phyloP scores from a whole-genome alignment of 2,329 filamentous ascomycete species.

The Trichoderma polysporum region DNA sequence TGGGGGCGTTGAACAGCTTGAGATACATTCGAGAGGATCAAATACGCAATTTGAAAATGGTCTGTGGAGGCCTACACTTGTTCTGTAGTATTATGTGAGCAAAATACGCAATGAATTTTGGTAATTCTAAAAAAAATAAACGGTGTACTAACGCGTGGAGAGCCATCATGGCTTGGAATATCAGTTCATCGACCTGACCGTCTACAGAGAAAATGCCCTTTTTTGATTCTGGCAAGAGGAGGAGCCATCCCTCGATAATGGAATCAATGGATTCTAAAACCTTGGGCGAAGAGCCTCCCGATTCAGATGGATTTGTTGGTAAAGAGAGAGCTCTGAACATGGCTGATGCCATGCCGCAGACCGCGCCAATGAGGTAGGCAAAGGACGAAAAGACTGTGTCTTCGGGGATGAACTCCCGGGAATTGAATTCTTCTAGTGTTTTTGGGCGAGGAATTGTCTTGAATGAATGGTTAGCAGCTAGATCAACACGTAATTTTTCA shows the following conservation, averaged over 20 bases:
- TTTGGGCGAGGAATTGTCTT: constrained; percentile 42
- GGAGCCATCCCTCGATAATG: constrained; percentile 39
- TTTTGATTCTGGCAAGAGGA: constrained; percentile 37
- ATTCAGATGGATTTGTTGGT: constrained; percentile 20
- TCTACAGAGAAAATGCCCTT: constrained; percentile 34
- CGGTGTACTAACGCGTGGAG: constrained; percentile 45
- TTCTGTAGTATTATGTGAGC: constrained; percentile 20
- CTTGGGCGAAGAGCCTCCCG: constrained; percentile 25
- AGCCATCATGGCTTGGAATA: constrained; percentile 81
- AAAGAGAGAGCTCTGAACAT: constrained; percentile 30
- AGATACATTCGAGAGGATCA: constrained; percentile 39
- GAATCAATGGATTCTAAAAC: constrained; percentile 38
- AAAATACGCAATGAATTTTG: too few species aligned
- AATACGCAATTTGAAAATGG: constrained; percentile 41
- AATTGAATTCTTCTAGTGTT: constrained; percentile 61
- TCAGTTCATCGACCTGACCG: constrained; percentile 64
- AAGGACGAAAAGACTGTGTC: constrained; percentile 61
- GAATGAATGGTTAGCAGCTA: neutral
- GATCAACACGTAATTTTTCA: constrained; percentile 18
- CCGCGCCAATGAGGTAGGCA: constrained; percentile 64
- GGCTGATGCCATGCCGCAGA: constrained; percentile 39
- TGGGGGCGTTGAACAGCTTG: constrained; percentile 36
- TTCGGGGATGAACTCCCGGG: constrained; percentile 57
- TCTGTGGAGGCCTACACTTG: constrained; percentile 38
- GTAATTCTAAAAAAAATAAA: neutral